These are phyloP conservation scores for Thraustochytrium striatum DNA, from an alignment of 352 stramenopile species.

Conservation along the genomic window DNA sequence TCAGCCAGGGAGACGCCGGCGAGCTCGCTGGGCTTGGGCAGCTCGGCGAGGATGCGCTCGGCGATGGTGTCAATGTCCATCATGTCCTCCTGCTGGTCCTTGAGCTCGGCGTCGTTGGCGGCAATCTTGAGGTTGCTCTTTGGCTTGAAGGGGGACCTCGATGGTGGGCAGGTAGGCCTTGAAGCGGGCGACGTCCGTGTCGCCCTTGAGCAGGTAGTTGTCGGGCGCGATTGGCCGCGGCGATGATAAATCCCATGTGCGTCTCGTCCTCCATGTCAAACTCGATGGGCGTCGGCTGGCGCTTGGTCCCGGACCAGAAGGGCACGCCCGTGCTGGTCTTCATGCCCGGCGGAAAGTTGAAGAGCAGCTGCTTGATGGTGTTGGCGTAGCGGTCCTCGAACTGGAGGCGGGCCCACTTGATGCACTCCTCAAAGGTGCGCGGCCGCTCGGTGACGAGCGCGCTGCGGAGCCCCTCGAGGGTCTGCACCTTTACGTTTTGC, in stretches of 20 bases:
- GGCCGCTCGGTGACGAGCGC: conserved; percentile 87
- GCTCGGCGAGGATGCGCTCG: conserved; percentile 2
- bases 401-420: conserved; percentile 91
- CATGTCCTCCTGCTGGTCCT: conserved; percentile 43
- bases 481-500: conserved; percentile 94
- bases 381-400: conserved; percentile 98
- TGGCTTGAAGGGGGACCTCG: conserved; percentile 25
- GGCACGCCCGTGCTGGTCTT: conserved; percentile 89
- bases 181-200: conserved; percentile 30
- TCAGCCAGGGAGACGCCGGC: conserved; percentile 46
- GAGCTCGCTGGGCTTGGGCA: conserved; percentile 13
- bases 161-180: conserved; percentile 19
- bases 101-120: conserved; percentile 37
- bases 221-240: conserved; percentile 80
- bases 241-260: conserved; percentile 95
- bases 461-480: conserved; percentile 80
- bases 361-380: conserved; percentile 92
- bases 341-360: conserved; percentile 91
- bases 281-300: conserved; percentile 82
- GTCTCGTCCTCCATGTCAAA: conserved; percentile 84
- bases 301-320: conserved; percentile 97
- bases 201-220: not conserved
- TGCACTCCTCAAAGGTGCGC: conserved; percentile 90
- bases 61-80: conserved; percentile 14
- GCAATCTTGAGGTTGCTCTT: conserved; percentile 48